Percentiles rank a stretch among this genome's conserved stretches.
These are phyloP conservation scores for Coleophoma crateriformis DNA, from an alignment of 2,329 filamentous ascomycete species.

Conservation along the genomic window DNA sequence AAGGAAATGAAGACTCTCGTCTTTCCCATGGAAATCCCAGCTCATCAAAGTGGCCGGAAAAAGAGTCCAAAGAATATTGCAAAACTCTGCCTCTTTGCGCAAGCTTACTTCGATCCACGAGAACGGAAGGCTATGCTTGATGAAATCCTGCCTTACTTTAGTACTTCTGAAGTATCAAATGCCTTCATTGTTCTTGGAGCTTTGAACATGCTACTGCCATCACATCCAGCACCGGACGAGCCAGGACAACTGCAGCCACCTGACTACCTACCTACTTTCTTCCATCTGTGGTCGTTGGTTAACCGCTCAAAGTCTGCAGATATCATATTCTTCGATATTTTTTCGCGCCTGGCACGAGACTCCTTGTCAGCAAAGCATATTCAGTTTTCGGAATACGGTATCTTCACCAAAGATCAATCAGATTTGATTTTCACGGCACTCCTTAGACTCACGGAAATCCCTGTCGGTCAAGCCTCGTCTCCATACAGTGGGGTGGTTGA, in stretches of 20 bases:
- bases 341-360: conserved; percentile 83
- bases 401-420: conserved; percentile 89
- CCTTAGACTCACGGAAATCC: conserved; percentile 85
- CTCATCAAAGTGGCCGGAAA: conserved; percentile 50
- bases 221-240: conserved; percentile 66
- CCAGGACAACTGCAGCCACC: conserved; percentile 76
- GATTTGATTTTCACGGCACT: conserved; percentile 90
- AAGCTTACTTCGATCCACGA: conserved; percentile 86
- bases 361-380: conserved; percentile 70
- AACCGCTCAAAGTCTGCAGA: conserved; percentile 86
- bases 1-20: conserved; percentile 89
- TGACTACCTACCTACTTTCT: conserved; percentile 86
- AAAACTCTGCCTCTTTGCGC: conserved; percentile 85
- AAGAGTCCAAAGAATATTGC: conserved; percentile 62
- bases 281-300: conserved; percentile 93
- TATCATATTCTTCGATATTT: conserved; percentile 79
- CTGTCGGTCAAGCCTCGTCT: conserved; percentile 91
- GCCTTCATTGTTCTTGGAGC: conserved; percentile 89
- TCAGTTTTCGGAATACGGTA: conserved; percentile 77
- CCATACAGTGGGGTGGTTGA: conserved; percentile 81
- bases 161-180: conserved; percentile 84
- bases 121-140: conserved; percentile 79
- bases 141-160: conserved; percentile 82
- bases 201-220: conserved; percentile 84
- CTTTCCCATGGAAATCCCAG: conserved; percentile 74